Base-by-base conservation (phyloP, 2,329 filamentous ascomycete genomes). In the Colletotrichum cordylinicola region DNA sequence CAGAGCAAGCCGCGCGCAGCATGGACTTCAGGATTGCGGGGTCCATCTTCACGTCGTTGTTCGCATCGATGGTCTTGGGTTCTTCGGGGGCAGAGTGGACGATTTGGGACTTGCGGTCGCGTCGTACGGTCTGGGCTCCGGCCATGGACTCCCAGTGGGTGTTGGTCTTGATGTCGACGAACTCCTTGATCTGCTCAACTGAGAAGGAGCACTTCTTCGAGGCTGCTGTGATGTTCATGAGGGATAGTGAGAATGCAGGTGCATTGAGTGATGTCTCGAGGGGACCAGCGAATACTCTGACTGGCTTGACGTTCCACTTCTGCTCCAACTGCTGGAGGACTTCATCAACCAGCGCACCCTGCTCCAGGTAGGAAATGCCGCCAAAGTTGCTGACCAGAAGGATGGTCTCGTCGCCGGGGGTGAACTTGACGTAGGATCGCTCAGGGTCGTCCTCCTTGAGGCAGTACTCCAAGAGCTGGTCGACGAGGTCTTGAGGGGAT, bases 241-340 rank as follows among this genome's bases (percentile, higher is more conserved):
- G 79, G 5, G 92, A 93, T 8, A 95, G 88, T 16, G 91, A 93
- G 80, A 95, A 95, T 0, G 93, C 93, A 0, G 93, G 89, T 0
- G 92, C 93, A 78, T 95, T 94, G 79, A 95, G 88, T 18, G 92
- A 94, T 0, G 93, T 94, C 88, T 94, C 94, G 72, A 93, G 89
- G 33, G 91, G 92, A 2, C 93, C 93, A 0, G 88, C 85, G 67
- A 91, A 87, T 67, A 94, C 88, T 35, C 93, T 87, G 5, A 87
- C 86, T 0, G 90, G 90, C 62, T 84, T 82, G 6, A 91, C 85
- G 8, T 85, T 83, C 88, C 89, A 91, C 75, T 86, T 81, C 1
- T 73, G 77, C 8, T 83, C 83, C 13, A 91, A 82, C 79, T 91
- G 90, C 52, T 85, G 84, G 8, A 90, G 85, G 13, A 91, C 80